phyloP scores from a whole-genome alignment of 116 monocot genomes.

The Thalassia testudinum region DNA sequence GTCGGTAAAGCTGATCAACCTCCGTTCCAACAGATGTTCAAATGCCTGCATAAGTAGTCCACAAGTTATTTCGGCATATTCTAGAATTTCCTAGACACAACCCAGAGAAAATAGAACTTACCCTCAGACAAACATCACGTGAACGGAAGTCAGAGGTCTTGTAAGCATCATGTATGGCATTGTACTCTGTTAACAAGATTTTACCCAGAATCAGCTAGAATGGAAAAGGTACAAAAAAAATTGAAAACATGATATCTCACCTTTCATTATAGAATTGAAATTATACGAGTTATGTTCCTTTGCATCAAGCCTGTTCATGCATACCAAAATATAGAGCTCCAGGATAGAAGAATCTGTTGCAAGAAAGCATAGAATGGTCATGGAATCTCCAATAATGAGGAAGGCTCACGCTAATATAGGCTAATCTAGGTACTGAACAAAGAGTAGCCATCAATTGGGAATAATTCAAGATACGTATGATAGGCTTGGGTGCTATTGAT shows the following conservation, averaged over 20 bases:
- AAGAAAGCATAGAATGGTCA: neutral
- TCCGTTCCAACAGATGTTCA: slow-evolving; percentile 72
- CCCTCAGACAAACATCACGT: slow-evolving; percentile 49
- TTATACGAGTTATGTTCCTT: slow-evolving; percentile 70
- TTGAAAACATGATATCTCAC: slow-evolving; percentile 10
- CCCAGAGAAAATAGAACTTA: slow-evolving; percentile 10
- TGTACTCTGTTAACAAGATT: slow-evolving; percentile 45
- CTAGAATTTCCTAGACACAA: neutral
- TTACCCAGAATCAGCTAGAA: neutral
- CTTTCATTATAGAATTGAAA: slow-evolving; percentile 86
- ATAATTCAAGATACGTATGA: too few species aligned
- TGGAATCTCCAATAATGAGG: too few species aligned
- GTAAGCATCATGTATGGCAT: slow-evolving; percentile 64
- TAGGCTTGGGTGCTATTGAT: too few species aligned
- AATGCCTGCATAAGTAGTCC: slow-evolving; percentile 51
- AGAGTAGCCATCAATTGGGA: too few species aligned
- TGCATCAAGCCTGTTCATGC: slow-evolving; percentile 66
- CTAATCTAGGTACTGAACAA: too few species aligned
- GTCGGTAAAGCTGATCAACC: slow-evolving; percentile 52
- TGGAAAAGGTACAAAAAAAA: neutral
- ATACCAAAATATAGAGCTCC: slow-evolving; percentile 88
- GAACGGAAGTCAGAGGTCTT: slow-evolving; percentile 66
- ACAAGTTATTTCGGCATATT: neutral
- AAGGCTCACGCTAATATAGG: too few species aligned
- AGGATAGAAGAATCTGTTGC: slow-evolving; percentile 57